Evolutionary conservation across 352 stramenopile species (phyloP), one percentile per base, ranked within the genome.

Genomic region (Pythium sukuiense): DNA sequence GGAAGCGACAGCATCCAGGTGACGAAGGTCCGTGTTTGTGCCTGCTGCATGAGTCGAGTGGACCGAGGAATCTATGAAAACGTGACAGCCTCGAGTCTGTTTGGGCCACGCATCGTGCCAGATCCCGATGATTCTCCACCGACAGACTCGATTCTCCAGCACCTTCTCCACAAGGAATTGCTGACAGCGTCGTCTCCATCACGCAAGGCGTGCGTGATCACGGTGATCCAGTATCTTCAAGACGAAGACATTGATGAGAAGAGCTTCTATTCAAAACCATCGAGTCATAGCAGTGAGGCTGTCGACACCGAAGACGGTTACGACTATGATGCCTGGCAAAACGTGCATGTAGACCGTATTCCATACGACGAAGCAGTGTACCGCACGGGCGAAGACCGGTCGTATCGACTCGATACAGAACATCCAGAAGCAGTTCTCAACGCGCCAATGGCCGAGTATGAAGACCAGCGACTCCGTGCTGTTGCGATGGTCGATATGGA

Each of bases 1-100:
- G 50, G 37, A 9, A 52, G 43, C 13, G 20, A 50, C 2, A 18
- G 1, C 3, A 18, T 65, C 7, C 48, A 35, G 6, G 32, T 79
- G 27, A 50, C 73, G 24, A 46, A 46, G 8, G 69, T 87, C 8
- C 72, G 78, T 24, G 73, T 90, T 14, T 90, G 82, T 32, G 68
- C 72, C 56, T 61, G 72, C 60, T 90, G 82, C 60, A 71, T 84
- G 62, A 70, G 78, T 27, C 80, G 77, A 26, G 76, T 89, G 26
- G 70, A 84, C 48, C 67, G 72, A 12, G 78, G 74, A 18, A 72
- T 81, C 49, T 89, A 87, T 60, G 68, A 83, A 55, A 72, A 71
- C 37, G 50, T 81, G 26, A 68, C 69, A 3, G 32, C 53, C 0
- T 29, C 67, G 0, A 74, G 59, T 13, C 49, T 76, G 24, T 72